Evolutionary conservation across 169 alveolate species (phyloP), one percentile per base, ranked within the genome.

Genomic region (Plasmodium fragile): DNA sequence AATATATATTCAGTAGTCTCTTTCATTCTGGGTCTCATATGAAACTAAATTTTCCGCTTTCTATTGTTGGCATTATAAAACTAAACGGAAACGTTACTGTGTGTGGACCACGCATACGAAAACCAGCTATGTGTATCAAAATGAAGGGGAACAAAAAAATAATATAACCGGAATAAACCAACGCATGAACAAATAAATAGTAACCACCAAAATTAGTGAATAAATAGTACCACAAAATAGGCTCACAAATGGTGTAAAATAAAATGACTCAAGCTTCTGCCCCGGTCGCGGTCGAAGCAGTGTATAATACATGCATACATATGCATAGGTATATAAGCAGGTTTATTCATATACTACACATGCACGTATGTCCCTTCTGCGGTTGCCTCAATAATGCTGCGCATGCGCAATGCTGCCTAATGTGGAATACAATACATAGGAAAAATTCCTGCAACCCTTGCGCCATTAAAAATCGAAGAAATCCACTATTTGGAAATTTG

Each of bases 31-130:
- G 2, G 41, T 18, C 25, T 25, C 75, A n/a, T 28, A 65, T 28
- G n/a, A 25, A 8, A 28, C 18, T 1, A 65, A 65, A 65, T 28
- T 18, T 8, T 32, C 34, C 75, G 36, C 36, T 65, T 22, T 10
- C 36, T 8, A 65, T 65, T 65, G 3, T 65, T 18, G 41, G 75
- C n/a, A 65, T 65, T 10, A 18, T 22, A 65, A 65, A 65, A 28
- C 3, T 4, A 16, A 28, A 65, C 11, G 28, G 75, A 7, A n/a
- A 65, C 34, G 75, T 18, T 25, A 18, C 75, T 65, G 75, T 11
- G 36, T 22, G n/a, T 65, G 34, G n/a, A 25, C 34, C 52, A 52
- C n/a, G 52, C 87, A 80, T 80, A 49, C 43, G 87, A 52, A 80
- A 13, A 52, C 65, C 30, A 30, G 30, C 18, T 30, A 34, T 34